Percentiles rank a stretch among this genome's conserved stretches.
phyloP scores from a whole-genome alignment of 1,284 basidiomycete species.

The Sphagnurus paluster region DNA sequence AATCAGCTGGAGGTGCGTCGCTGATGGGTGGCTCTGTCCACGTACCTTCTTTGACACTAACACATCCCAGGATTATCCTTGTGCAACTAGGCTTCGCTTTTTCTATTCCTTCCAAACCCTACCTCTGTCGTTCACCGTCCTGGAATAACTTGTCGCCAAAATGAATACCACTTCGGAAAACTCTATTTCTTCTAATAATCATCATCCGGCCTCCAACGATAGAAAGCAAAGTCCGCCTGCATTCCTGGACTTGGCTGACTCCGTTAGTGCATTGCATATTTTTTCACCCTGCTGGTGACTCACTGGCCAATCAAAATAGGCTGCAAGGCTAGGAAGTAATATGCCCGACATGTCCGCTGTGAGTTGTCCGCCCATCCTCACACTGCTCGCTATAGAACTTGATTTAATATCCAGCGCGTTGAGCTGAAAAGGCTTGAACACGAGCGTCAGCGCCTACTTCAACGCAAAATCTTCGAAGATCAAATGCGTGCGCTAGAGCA shows the following conservation, averaged over 20 bases:
- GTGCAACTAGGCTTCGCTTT: constrained; percentile 64
- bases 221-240: constrained; percentile 84
- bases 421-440: constrained; percentile 91
- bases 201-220: constrained; percentile 61
- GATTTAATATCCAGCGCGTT: constrained; percentile 58
- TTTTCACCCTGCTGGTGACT: constrained; percentile 19
- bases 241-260: constrained; percentile 87
- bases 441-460: constrained; percentile 81
- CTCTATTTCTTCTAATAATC: constrained; percentile 71
- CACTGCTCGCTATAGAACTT: constrained; percentile 12
- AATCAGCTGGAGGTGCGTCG: constrained; percentile 64
- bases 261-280: constrained; percentile 50
- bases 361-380: constrained; percentile 32
- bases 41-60: constrained; percentile 14
- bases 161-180: constrained; percentile 71
- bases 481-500: constrained; percentile 92
- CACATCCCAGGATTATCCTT: constrained; percentile 52
- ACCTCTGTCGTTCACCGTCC: constrained; percentile 57
- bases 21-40: constrained; percentile 24
- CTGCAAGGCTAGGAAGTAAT: constrained; percentile 81
- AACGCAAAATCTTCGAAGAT: constrained; percentile 90
- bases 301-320: constrained; percentile 45
- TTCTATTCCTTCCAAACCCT: constrained; percentile 52
- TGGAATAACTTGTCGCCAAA: constrained; percentile 55
- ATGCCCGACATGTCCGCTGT: constrained; percentile 79